These are phyloP conservation scores for Basipetospora chlamydospora DNA, from an alignment of 2,329 filamentous ascomycete genomes.

Conservation along the genomic window DNA sequence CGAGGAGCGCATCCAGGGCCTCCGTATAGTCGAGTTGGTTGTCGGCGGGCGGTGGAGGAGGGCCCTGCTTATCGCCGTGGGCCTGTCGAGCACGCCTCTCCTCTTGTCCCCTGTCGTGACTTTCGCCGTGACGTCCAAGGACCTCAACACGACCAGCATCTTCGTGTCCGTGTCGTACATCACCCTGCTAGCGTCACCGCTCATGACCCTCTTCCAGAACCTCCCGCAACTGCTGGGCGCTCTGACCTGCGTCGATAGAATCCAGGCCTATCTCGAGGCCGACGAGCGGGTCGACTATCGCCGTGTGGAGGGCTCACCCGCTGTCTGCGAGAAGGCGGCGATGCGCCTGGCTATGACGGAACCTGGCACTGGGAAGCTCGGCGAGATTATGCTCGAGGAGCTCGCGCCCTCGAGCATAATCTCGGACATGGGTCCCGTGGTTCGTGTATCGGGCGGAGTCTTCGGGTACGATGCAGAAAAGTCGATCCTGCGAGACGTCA, in stretches of 20 bases:
- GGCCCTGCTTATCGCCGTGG: slow-evolving; percentile 13
- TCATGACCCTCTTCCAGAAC: slow-evolving; percentile 17
- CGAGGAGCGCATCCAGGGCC: slow-evolving; percentile 14
- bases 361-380: too few species aligned
- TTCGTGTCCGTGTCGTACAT: slow-evolving; percentile 21
- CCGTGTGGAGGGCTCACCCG: too few species aligned
- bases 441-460: too few species aligned
- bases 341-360: too few species aligned
- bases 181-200: slow-evolving; percentile 17
- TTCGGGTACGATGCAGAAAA: slow-evolving; percentile 14
- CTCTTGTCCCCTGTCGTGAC: slow-evolving; percentile 20
- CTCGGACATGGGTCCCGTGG: too few species aligned
- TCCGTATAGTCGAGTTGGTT: slow-evolving; percentile 16
- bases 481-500: slow-evolving; percentile 15
- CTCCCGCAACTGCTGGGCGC: slow-evolving; percentile 18
- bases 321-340: too few species aligned
- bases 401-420: slow-evolving; percentile 2
- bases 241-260: slow-evolving; percentile 18
- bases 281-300: slow-evolving; percentile 10
- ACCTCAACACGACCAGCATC: slow-evolving; percentile 14
- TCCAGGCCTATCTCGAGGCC: slow-evolving; percentile 22
- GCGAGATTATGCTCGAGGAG: neutral
- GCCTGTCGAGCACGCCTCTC: slow-evolving; percentile 19
- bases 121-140: slow-evolving; percentile 15
- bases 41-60: slow-evolving; percentile 14